phyloP scores from a whole-genome alignment of 1,284 basidiomycete genomes.

The Cryptococcus depauperatus region DNA sequence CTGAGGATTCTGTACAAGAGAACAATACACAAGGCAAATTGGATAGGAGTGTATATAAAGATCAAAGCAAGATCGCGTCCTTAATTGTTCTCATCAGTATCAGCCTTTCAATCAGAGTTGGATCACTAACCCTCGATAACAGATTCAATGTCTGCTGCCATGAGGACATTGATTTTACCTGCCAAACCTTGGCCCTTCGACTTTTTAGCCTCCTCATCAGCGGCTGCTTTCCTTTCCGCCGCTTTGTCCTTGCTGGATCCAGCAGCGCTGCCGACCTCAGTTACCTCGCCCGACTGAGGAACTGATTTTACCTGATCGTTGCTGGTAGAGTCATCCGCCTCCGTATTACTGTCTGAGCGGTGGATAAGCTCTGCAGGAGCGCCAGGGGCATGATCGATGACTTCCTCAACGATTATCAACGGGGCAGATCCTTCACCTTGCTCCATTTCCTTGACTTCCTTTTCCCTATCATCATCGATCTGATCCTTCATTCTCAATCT shows the following conservation, averaged over 20 bases:
- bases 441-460: constrained; percentile 16
- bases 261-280: constrained; percentile 20
- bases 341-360: background rate
- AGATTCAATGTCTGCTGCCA: constrained; percentile 43
- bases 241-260: constrained; percentile 19
- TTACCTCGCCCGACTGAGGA: constrained; percentile 8
- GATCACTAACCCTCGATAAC: constrained; percentile 35
- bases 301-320: background rate
- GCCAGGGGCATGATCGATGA: constrained; percentile 15
- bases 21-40: constrained; percentile 33
- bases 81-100: constrained; percentile 10
- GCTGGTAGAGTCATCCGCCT: background rate
- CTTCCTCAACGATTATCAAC: constrained; percentile 18
- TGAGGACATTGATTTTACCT: constrained; percentile 56
- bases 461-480: constrained; percentile 18
- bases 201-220: constrained; percentile 17
- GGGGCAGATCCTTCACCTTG: constrained; percentile 12
- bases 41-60: constrained; percentile 37
- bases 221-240: constrained; percentile 9
- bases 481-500: constrained; percentile 53
- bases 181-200: constrained; percentile 45
- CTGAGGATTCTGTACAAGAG: constrained; percentile 41
- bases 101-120: background rate
- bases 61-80: constrained; percentile 40
- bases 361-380: constrained; percentile 6